These are phyloP conservation scores for Bauhinia variegata DNA, from an alignment of 306 rosid species.

Conservation along the genomic window DNA sequence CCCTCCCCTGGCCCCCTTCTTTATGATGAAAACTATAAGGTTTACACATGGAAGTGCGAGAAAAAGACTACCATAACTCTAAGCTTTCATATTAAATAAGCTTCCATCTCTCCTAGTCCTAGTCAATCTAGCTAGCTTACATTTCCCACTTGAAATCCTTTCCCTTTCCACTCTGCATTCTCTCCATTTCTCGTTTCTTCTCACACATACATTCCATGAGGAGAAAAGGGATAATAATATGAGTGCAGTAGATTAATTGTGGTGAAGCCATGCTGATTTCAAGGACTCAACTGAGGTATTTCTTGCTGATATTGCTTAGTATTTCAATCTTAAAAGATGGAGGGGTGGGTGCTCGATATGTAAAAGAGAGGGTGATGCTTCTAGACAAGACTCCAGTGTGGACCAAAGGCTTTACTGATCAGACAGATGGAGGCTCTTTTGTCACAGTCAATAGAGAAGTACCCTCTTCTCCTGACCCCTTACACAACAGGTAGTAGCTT, in stretches of 20 bases:
- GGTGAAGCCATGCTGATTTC: conserved; percentile 49
- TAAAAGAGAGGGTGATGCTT: conserved; percentile 38
- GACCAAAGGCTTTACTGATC: conserved; percentile 33
- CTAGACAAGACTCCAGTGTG: conserved; percentile 34
- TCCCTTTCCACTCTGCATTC: neutral
- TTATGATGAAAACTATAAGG: neutral
- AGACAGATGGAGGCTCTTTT: conserved; percentile 41
- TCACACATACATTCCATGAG: neutral
- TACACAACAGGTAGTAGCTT: conserved; percentile 71
- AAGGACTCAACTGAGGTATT: conserved; percentile 41
- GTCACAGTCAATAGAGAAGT: conserved; percentile 56
- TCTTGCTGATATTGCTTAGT: conserved; percentile 48
- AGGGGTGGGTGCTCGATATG: conserved; percentile 49
- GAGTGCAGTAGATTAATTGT: neutral
- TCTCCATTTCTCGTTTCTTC: conserved; percentile 2
- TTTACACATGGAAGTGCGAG: neutral
- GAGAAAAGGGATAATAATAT: conserved; percentile 13
- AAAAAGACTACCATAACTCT: conserved; percentile 6
- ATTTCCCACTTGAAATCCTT: conserved; percentile 25
- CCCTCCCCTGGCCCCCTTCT: neutral
- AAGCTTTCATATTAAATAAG: conserved; percentile 12
- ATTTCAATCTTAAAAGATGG: conserved; percentile 41
- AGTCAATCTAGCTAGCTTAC: neutral
- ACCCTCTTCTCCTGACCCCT: conserved; percentile 80
- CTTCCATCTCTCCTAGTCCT: neutral